Conservation (phyloP, 1,284 basidiomycete species). For the Pseudozyma sp. region DNA sequence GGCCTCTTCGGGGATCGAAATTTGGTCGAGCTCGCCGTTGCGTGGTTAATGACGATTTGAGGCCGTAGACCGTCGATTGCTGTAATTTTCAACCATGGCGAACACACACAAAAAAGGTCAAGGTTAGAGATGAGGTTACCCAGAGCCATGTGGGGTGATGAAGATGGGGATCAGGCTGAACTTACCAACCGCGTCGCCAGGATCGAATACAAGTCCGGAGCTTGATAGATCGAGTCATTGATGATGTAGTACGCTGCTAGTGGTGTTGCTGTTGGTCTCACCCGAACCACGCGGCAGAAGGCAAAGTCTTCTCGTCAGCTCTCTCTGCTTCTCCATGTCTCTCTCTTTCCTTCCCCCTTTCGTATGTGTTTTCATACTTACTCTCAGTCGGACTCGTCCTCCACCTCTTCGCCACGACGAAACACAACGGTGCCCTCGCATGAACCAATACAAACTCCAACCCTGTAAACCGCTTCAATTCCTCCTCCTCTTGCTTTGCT, state of each 20-base stretch:
- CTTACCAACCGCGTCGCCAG: slow-evolving; percentile 57
- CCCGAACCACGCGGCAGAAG: neutral
- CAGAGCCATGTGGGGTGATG: neutral
- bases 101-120: neutral
- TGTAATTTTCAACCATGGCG: slow-evolving; percentile 4
- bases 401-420: slow-evolving; percentile 62
- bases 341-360: neutral
- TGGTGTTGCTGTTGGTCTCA: slow-evolving; percentile 27
- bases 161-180: no score
- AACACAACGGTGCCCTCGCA: slow-evolving; percentile 43
- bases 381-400: slow-evolving; percentile 29
- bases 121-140: neutral
- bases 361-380: no score
- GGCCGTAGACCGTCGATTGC: slow-evolving; percentile 57
- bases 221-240: slow-evolving; percentile 62
- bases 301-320: slow-evolving; percentile 4
- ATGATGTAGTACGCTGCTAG: slow-evolving; percentile 62
- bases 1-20: slow-evolving; percentile 59
- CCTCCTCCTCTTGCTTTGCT: slow-evolving; percentile 47
- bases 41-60: slow-evolving; percentile 36
- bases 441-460: slow-evolving; percentile 63
- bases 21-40: slow-evolving; percentile 44
- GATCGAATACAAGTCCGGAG: slow-evolving; percentile 62
- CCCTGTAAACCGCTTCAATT: slow-evolving; percentile 59
- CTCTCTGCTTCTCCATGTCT: neutral